A percentile compares a stretch with the other conserved stretches of the same genome.
Conservation (phyloP, 495 filamentous ascomycete species). For the Neurospora hispaniola region DNA sequence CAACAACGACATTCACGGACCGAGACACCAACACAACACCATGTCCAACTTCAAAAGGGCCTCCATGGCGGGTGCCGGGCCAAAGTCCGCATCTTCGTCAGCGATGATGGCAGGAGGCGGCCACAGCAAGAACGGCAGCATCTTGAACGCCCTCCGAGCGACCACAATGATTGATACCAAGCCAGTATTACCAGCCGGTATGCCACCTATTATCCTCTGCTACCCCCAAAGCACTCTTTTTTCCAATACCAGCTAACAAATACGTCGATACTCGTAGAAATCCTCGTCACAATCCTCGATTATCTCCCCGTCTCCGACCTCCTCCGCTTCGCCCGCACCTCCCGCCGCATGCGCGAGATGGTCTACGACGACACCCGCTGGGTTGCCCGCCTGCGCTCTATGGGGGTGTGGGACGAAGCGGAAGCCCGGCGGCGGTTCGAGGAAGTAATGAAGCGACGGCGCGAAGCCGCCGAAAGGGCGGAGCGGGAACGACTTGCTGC, state of each 20-base stretch:
- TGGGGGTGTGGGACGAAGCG: slow-evolving; percentile 86
- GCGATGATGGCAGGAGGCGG: not conserved
- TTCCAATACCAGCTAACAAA: no score
- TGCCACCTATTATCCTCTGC: slow-evolving; percentile 2
- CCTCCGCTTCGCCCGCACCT: slow-evolving; percentile 76
- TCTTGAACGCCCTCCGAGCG: slow-evolving; percentile 63
- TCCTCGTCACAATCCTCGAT: slow-evolving; percentile 79
- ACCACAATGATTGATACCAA: slow-evolving; percentile 67
- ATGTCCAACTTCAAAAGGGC: slow-evolving; percentile 17
- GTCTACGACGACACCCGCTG: slow-evolving; percentile 97
- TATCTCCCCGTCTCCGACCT: slow-evolving; percentile 77
- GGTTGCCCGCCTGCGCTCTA: slow-evolving; percentile 70
- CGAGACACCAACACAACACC: not conserved
- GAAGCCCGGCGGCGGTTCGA: slow-evolving; percentile 77
- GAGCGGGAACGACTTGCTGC: slow-evolving; percentile 11
- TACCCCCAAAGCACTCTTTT: no score
- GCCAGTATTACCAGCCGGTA: slow-evolving; percentile 72
- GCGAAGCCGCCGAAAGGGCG: slow-evolving; percentile 37
- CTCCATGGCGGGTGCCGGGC: slow-evolving; percentile 3
- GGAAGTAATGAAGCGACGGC: slow-evolving; percentile 54
- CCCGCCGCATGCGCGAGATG: slow-evolving; percentile 89
- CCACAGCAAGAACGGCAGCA: slow-evolving; percentile 27
- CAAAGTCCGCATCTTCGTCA: not conserved
- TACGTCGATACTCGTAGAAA: slow-evolving; percentile 38
- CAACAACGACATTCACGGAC: not conserved